Base-by-base conservation (phyloP, 129 eudicot genomes). In the Flaveria linearis region DNA sequence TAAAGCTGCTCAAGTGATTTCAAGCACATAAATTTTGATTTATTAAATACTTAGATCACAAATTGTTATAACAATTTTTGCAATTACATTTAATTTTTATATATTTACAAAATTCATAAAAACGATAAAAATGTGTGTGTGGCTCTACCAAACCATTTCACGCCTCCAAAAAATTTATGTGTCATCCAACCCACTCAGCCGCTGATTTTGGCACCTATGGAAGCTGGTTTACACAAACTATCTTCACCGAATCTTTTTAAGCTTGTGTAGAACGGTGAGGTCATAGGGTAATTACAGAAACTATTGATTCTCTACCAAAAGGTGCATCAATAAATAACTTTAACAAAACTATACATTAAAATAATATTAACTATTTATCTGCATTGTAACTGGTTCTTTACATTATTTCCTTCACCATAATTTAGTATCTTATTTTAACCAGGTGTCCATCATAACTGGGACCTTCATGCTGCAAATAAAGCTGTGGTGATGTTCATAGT, bases 381-480 rank as follows among this genome's bases (percentile, higher is more conserved):
- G 62, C 6, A 30, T 39, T 53, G 50, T 72, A 72, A 53, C 43
- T 50, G 52, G 12, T 47, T 25, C 51, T 55, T 72, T 5, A 72
- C 25, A 13, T 57, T 58, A 18, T 73, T 8, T 73, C 10, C 25
- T 43, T 26, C 30, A 28, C 36, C 30, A 42, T 69, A 56, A 57
- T 36, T 39, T 33, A 18, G 65, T 67, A n/a, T 61, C 57, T 73
- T n/a, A 16, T 23, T 74, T 28, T 75, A n/a, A 65, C 30, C 85
- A 89, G 96, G 77, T 76, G 9, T 82, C 90, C 68, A 85, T 87
- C 28, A 66, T 87, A 64, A 93, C 97, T 2, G 86, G 90, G 46
- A 42, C 81, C 72, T 87, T 88, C 86, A 72, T 93, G 73, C 76
- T 93, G 58, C 98, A 91, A 93, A 91, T 66, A 83, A 81, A 74